phyloP scores from a whole-genome alignment of 139 green algal species.

The Bryopsis sp. region DNA sequence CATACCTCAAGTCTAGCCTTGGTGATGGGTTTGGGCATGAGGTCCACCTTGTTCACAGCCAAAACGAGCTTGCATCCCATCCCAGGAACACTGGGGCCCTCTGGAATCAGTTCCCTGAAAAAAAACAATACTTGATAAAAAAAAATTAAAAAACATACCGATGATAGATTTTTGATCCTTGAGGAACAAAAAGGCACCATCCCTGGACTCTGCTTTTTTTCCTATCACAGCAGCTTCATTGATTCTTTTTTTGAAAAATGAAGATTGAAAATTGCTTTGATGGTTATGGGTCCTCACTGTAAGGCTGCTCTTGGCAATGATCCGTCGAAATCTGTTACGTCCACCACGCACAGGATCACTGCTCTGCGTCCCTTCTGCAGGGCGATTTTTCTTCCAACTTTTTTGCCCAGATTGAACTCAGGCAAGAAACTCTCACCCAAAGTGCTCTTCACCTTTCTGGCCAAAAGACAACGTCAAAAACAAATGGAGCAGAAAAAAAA shows the following conservation, averaged over 20 bases:
- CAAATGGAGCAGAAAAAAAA: not conserved
- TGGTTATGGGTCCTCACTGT: too few relatives aligned
- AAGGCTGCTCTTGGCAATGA: constrained; percentile 67
- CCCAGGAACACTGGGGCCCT: too few relatives aligned
- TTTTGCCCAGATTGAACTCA: constrained; percentile 69
- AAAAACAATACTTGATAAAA: too few relatives aligned
- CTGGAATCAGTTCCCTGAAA: too few relatives aligned
- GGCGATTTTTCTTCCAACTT: constrained; percentile 66
- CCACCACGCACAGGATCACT: constrained; percentile 84
- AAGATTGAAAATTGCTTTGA: not conserved
- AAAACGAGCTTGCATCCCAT: constrained; percentile 61
- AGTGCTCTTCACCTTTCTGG: constrained; percentile 53
- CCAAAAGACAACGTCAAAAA: not conserved
- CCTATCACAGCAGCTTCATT: too few relatives aligned
- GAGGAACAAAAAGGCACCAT: too few relatives aligned
- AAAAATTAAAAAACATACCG: too few relatives aligned
- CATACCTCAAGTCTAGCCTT: constrained; percentile 34
- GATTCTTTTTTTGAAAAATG: not conserved
- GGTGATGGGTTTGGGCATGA: constrained; percentile 61
- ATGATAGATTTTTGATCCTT: too few relatives aligned
- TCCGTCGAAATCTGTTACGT: constrained; percentile 90
- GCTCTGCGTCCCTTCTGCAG: constrained; percentile 63
- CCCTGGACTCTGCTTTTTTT: too few relatives aligned
- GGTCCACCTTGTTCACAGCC: constrained; percentile 89
- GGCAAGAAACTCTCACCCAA: constrained; percentile 54